Evolutionary conservation across 768 basidiomycete species (phyloP), one percentile per base, ranked within the genome.

Genomic region (Boletus vinaceobasis): DNA sequence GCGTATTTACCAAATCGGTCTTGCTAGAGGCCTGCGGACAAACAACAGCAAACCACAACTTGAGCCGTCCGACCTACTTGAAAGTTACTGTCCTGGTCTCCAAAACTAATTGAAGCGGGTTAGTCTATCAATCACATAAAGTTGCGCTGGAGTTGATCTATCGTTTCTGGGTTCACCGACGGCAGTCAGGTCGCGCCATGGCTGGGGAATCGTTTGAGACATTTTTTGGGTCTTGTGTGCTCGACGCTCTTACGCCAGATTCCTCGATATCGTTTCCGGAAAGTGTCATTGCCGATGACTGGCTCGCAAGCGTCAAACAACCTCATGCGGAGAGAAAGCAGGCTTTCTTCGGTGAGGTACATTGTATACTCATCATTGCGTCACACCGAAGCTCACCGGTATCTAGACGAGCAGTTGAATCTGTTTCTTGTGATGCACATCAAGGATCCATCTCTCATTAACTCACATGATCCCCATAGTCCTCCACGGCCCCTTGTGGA

Each of bases 331-430:
- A 88, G 56, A 75, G 87, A 64, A 78, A 75, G 51, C 79, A 85
- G 61, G 86, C 86, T 2, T 91, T 88, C 74, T 91, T 90, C 61
- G 89, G 89, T 88, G 65, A 66, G 79, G 71, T 58, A 59, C 57
- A 66, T 52, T 38, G 52, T 43, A 60, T 44, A 13, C 32, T 36
- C 43, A 27, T 48, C 62, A 9, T 53, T 45, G 35, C 45, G 40
- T 43, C 42, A 33, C 52, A 50, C 52, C 60, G 50, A 52, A 60
- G 47, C 59, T 66, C 50, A 63, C 53, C 11, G 45, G 47, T 52
- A 51, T 65, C 61, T 60, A 84, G 83, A 85, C 54, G 83, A 84
- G 65, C 80, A 83, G 59, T 66, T 84, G 38, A 78, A 75, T 48
- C 72, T 79, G 7, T 63, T 84, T 36, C 63, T 83, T 40, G 73